Base-by-base conservation (phyloP, 208 protist species). In the Kentomonas sorsogonicus region DNA sequence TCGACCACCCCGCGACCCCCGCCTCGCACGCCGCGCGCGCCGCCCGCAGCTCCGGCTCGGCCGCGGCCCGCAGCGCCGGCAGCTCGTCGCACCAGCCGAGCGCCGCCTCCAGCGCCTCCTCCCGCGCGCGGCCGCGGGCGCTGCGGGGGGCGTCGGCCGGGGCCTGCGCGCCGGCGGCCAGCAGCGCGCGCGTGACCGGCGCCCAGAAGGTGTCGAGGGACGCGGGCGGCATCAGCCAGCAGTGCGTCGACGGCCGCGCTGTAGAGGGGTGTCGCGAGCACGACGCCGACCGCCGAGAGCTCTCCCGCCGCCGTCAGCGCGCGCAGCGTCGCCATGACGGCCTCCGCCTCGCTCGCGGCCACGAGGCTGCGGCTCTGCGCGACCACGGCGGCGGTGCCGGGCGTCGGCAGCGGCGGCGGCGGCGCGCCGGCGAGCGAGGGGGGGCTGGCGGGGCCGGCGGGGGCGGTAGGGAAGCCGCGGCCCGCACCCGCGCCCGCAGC, bases 221-320 rank as follows among this genome's bases (percentile, higher is more conserved):
- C 0, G 10, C 20, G 16, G 58, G 34, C 30, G 44, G 4, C 39
- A 20, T 23, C 11, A 50, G 16, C 20, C 33, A 20, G 27, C 56
- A 82, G 60, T 2, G 54, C 39, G 11, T 81, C 63, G 53, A 77
- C 56, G 9, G 69, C 59, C 6, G 53, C 27, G 18, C 71, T 75
- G 67, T 89, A 88, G 20, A 71, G 47, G 15, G 81, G 74, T 16
- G 82, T 70, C 9, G 45, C 46, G 30, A 89, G 67, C 38, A 89
- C 66, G 26, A 77, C 59, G 13, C 63, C 64, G 9, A 89, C 66
- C 3, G 86, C 75, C 5, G 67, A 45, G 16, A 83, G 47, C 54
- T 89, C 77, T 44, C 65, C 56, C 16, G 72, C 73, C 2, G 65
- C 65, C 10, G 62, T 71, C 38, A 86, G 74, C 10, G 82, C 64